phyloP scores from a whole-genome alignment of 108 stramenopile genomes.

The Cyclotella baltica region DNA sequence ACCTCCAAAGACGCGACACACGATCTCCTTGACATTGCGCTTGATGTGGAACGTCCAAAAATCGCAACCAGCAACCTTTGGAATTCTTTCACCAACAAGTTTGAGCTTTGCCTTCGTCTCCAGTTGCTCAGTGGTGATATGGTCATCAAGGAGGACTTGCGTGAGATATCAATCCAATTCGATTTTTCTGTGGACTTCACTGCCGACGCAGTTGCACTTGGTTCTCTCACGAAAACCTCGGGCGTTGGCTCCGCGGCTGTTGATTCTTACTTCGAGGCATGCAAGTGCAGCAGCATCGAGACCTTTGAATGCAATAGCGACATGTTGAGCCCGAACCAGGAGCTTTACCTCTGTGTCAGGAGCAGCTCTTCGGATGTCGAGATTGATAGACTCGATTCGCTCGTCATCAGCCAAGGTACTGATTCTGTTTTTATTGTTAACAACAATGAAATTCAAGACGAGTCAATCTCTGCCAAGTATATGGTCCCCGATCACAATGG shows the following conservation, averaged over 20 bases:
- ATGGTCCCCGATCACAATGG: constrained; percentile 4
- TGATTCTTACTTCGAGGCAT: constrained; percentile 25
- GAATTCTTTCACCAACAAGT: too few species aligned
- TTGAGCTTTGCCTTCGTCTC: constrained; percentile 37
- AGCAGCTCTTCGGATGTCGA: too few species aligned
- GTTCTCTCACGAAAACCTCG: constrained; percentile 13
- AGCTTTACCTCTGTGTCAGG: too few species aligned
- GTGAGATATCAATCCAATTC: too few species aligned
- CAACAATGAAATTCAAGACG: neutral
- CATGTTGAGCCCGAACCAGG: neutral
- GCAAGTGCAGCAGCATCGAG: too few species aligned
- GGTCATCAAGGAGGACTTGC: too few species aligned
- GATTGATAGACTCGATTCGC: constrained; percentile 28
- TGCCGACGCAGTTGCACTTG: constrained; percentile 1
- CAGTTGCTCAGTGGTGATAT: constrained; percentile 16
- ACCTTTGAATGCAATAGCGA: constrained; percentile 20
- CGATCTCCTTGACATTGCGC: too few species aligned
- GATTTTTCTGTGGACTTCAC: too few species aligned
- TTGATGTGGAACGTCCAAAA: constrained; percentile 22
- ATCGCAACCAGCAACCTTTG: constrained; percentile 28
- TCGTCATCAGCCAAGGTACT: constrained; percentile 31
- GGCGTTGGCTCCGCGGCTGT: constrained; percentile 19
- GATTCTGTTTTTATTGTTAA: constrained; percentile 5
- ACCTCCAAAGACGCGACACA: constrained; percentile 26
- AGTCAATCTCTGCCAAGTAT: constrained; percentile 7